Percentiles rank a stretch among this genome's conserved stretches.
phyloP scores from a whole-genome alignment of 208 protist species.

The Acanthamoeba castellanii region DNA sequence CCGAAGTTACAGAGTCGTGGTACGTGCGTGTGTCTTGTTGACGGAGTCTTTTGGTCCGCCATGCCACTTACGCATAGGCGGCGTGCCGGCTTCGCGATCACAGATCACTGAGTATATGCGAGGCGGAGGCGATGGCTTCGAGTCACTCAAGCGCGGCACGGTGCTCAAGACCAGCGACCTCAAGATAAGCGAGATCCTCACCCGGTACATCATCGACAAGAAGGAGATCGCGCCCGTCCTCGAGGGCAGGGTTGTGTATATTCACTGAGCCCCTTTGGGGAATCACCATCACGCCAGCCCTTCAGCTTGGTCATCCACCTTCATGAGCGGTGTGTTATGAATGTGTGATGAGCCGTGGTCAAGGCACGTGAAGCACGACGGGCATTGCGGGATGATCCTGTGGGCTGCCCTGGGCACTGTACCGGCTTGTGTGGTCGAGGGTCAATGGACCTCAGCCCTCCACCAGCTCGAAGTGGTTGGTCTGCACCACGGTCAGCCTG shows the following conservation, averaged over 20 bases:
- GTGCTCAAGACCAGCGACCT: neutral
- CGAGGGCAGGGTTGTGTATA: constrained; percentile 26
- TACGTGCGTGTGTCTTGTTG: neutral
- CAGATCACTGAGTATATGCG: constrained; percentile 64
- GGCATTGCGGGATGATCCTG: too few species aligned
- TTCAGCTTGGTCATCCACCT: too few species aligned
- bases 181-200: constrained; percentile 22
- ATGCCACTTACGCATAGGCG: too few species aligned
- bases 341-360: too few species aligned
- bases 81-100: too few species aligned
- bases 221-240: constrained; percentile 50
- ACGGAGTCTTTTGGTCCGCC: neutral
- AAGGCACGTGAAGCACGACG: too few species aligned
- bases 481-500: neutral
- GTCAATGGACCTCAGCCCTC: too few species aligned
- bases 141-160: constrained; percentile 41
- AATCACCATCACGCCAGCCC: too few species aligned
- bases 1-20: constrained; percentile 26
- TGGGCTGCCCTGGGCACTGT: too few species aligned
- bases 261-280: neutral
- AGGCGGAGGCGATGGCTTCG: constrained; percentile 55
- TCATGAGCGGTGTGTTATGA: too few species aligned
- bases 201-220: constrained; percentile 60
- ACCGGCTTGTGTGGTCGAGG: too few species aligned
- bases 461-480: too few species aligned